Conservation (phyloP, 2,329 filamentous ascomycete species). For the Fusarium foetens region DNA sequence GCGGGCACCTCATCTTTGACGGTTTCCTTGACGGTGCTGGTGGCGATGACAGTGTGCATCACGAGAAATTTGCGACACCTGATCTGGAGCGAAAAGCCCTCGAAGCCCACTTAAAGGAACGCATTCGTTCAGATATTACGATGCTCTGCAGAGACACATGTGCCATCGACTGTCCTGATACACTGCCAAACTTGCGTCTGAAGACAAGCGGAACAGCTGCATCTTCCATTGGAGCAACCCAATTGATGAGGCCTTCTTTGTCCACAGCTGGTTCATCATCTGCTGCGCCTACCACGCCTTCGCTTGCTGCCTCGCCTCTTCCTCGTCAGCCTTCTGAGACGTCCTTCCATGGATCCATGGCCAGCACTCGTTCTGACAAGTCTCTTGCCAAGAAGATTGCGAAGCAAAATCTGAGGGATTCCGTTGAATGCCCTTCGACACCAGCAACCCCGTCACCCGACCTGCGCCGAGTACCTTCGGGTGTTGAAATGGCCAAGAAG, state of each 20-base stretch:
- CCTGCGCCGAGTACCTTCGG: slow-evolving; percentile 40
- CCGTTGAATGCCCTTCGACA: slow-evolving; percentile 30
- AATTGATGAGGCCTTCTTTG: slow-evolving; percentile 12
- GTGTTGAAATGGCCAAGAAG: slow-evolving; percentile 44
- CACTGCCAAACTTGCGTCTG: slow-evolving; percentile 44
- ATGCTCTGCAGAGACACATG: slow-evolving; percentile 64
- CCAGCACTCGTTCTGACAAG: slow-evolving; percentile 40
- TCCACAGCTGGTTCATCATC: slow-evolving; percentile 23
- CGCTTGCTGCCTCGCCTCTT: slow-evolving; percentile 27
- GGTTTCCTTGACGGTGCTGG: slow-evolving; percentile 48
- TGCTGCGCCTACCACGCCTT: slow-evolving; percentile 20
- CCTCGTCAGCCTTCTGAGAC: slow-evolving; percentile 29
- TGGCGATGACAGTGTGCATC: slow-evolving; percentile 45
- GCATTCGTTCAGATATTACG: slow-evolving; percentile 60
- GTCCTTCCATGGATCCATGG: slow-evolving; percentile 36
- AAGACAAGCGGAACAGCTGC: slow-evolving; percentile 34
- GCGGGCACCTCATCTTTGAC: slow-evolving; percentile 60
- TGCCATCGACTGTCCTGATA: slow-evolving; percentile 50
- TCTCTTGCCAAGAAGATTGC: slow-evolving; percentile 39
- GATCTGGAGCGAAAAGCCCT: slow-evolving; percentile 53
- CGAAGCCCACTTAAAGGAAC: slow-evolving; percentile 54
- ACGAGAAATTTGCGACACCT: slow-evolving; percentile 47
- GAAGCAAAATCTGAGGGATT: slow-evolving; percentile 35
- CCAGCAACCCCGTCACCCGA: slow-evolving; percentile 28
- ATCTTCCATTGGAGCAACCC: slow-evolving; percentile 17